These are phyloP conservation scores for Houttuynia cordata DNA, from an alignment of 164 flowering plant genomes.

Conservation along the genomic window DNA sequence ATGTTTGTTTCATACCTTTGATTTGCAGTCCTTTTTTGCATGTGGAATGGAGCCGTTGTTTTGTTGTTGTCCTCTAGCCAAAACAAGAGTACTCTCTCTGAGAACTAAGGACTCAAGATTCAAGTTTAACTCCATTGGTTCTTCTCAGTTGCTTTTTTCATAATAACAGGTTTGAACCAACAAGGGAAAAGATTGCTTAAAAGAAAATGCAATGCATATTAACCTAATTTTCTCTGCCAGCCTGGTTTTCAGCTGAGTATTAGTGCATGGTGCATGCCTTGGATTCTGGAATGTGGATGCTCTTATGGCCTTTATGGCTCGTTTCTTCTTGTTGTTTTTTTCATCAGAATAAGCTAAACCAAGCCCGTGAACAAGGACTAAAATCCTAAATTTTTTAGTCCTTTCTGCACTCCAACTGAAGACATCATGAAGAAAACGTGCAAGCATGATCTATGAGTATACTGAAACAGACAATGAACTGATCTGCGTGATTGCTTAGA, in stretches of 20 bases:
- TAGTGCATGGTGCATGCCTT: not conserved
- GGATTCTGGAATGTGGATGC: not conserved
- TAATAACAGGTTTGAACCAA: no score
- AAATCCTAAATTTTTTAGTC: no score
- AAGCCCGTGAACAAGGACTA: not conserved
- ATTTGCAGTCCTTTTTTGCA: conserved; percentile 13
- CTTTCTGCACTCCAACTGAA: no score
- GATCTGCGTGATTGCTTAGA: no score
- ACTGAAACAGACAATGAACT: no score
- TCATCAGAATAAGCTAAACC: not conserved
- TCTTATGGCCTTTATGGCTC: not conserved
- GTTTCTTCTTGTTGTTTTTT: not conserved
- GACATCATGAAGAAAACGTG: no score
- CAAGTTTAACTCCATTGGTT: not conserved
- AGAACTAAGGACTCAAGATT: no score
- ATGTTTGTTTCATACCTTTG: conserved; percentile 59
- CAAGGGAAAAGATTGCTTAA: no score
- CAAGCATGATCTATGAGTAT: no score
- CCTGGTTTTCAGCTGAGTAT: not conserved
- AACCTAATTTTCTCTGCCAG: not conserved
- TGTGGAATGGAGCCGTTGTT: conserved; percentile 4
- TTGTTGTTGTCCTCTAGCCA: not conserved
- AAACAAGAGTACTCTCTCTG: no score
- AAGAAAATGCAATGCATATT: not conserved
- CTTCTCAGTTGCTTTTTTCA: not conserved